Evolutionary conservation across 495 filamentous ascomycete species (phyloP), one percentile per base, ranked within the genome.

Genomic region (Choiromyces venosus): DNA sequence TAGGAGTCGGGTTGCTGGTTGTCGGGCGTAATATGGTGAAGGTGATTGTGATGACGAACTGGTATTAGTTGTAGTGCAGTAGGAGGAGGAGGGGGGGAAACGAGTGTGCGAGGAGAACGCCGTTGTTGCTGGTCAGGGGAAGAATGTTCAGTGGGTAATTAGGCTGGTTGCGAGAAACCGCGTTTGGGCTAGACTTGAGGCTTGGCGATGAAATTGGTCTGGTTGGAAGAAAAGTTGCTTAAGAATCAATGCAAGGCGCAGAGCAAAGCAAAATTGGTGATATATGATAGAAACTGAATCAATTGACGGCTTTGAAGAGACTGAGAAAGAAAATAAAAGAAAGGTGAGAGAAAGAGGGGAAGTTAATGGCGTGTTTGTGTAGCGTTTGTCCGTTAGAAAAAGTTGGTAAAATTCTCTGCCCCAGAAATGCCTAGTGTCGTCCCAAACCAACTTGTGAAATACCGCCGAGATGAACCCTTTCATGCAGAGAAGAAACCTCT

Each of bases 1-100:
- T 66, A 66, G 66, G 29, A 76, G 75, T 10, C 68, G 75, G 66
- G 75, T 76, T 36, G 75, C 65, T 66, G 75, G 75, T 66, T 71
- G 74, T 21, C 65, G 68, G 2, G 36, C 35, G 38, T 42, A 39
- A 66, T 72, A 77, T 33, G 75, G 18, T 40, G 74, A 37, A 46
- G 74, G 36, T 18, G 52, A 61, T 61, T 61, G 25, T 14, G 52
- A 61, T 33, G 25, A 61, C 29, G 52, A 61, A 9, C 25, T 6
- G 25, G 52, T 61, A 6, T 61, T 14, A 16, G 52, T 29, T 18
- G 52, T 29, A 16, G 52, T 29, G 46, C 29, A 16, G 52, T 14
- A 6, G 52, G 52, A 61, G 25, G 52, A 61, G 52, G 25, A 18
- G 25, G 25, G 25, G 33, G 52, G 52, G 25, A 61, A 33, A 61